Base-by-base conservation (phyloP, 306 rosid species). In the Prunus fruticosa region DNA sequence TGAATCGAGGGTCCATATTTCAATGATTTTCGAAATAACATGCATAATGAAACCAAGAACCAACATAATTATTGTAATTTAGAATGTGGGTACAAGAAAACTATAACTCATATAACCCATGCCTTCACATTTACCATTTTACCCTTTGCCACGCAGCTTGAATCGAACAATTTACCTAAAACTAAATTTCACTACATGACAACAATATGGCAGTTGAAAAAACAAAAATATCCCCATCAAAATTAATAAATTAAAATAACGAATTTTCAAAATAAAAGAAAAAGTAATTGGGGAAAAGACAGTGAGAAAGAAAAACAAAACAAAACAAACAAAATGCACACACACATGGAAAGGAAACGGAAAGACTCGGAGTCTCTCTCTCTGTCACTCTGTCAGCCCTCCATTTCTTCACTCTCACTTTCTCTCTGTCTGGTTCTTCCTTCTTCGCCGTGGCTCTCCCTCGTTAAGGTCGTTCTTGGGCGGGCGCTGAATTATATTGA, bases 281-380 rank as follows among this genome's bases (percentile, higher is more conserved):
- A 34, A 9, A 25, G 15, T 38, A 71, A 25, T 22, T 14, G 43
- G 69, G 64, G 47, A 58, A 47, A 77, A 70, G 66, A 71, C 20
- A 23, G 23, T 30, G 34, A 46, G 54, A 70, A 38, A 60, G 70
- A 74, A 18, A 66, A 5, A 28, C 14, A 74, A 66, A 5, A 27
- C 13, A 74, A 54, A 54, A 23, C 43, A 45, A 51, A 73, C 34
- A 64, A 51, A 60, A 60, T 41, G 30, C 28, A 50, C 64, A 58
- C 61, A 74, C 70, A 58, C 66, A 50, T 80, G 90, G 84, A 84
- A 79, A 75, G 73, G 78, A 80, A 88, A 81, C 83, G 86, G 73
- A 90, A 72, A 60, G 88, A 82, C 87, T 62, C 70, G 66, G 79
- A 81, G 84, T 52, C 78, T 25, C 69, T 73, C 38, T 22, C 71